A percentile compares a stretch with the other conserved stretches of the same genome.
These are phyloP conservation scores for Lactarius psammicola DNA, from an alignment of 768 basidiomycete species.

Conservation along the genomic window DNA sequence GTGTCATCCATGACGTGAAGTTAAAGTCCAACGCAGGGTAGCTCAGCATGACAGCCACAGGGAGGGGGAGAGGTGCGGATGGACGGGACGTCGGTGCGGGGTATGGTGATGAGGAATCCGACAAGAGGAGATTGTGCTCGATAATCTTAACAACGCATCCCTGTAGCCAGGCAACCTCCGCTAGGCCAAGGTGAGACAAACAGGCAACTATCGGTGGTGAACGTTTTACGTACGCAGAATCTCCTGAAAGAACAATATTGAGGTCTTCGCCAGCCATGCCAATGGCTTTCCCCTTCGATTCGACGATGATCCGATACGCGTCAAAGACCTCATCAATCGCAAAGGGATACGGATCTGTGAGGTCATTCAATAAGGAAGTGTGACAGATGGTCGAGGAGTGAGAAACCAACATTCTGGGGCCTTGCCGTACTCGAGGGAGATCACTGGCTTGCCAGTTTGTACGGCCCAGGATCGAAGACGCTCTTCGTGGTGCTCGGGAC, in stretches of 20 bases:
- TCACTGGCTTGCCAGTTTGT: conserved; percentile 70
- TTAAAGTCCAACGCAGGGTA: conserved; percentile 97
- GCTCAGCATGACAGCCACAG: conserved; percentile 79
- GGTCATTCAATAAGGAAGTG: conserved; percentile 4
- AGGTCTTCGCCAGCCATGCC: conserved; percentile 86
- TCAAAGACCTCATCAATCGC: conserved; percentile 96
- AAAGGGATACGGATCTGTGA: conserved; percentile 91
- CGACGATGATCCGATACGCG: conserved; percentile 75
- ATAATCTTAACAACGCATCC: conserved; percentile 83
- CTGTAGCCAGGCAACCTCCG: conserved; percentile 84
- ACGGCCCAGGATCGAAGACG: conserved; percentile 84
- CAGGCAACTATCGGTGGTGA: conserved; percentile 15
- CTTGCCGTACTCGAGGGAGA: conserved; percentile 93
- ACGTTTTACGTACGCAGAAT: conserved; percentile 82
- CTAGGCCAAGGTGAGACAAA: conserved; percentile 41
- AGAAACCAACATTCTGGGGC: conserved; percentile 81
- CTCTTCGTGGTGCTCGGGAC: conserved; percentile 95
- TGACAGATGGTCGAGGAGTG: neutral
- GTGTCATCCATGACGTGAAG: conserved; percentile 96
- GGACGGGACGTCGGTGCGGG: conserved; percentile 22
- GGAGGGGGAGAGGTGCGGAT: conserved; percentile 57
- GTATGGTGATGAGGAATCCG: conserved; percentile 23
- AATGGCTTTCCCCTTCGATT: conserved; percentile 74
- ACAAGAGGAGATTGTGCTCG: conserved; percentile 50
- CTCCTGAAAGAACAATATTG: conserved; percentile 79